Evolutionary conservation across 139 green algal genomes (phyloP).

Genomic region (Chlamydomonas schloesseri): DNA sequence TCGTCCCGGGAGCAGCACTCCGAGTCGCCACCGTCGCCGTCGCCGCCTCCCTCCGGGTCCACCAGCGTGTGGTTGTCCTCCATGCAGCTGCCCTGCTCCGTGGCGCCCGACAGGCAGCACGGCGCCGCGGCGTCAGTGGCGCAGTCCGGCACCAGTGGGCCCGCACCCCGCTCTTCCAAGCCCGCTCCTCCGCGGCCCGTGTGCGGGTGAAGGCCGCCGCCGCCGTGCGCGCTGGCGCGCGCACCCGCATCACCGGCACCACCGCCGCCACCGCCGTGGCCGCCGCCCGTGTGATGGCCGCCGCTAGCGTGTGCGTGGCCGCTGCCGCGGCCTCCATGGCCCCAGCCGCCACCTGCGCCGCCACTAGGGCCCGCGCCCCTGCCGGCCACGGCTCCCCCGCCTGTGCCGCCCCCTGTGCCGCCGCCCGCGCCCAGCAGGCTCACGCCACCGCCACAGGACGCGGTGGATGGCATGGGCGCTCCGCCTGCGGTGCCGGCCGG

Average conservation of each 20-base stretch:
- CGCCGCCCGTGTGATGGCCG: not conserved
- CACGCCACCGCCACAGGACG: constrained; percentile 23
- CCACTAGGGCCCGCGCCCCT: too few relatives aligned
- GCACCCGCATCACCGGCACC: too few relatives aligned
- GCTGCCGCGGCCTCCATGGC: too few relatives aligned
- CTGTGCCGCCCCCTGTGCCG: too few relatives aligned
- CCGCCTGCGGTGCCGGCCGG: too few relatives aligned
- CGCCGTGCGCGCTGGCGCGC: too few relatives aligned
- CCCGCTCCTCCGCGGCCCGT: too few relatives aligned
- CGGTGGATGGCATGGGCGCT: constrained; percentile 36
- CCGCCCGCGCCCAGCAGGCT: not conserved
- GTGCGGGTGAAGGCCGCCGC: too few relatives aligned
- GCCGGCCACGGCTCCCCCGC: too few relatives aligned
- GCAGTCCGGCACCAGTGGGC: constrained; percentile 2
- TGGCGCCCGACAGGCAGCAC: constrained; percentile 25
- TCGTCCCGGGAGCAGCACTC: constrained; percentile 39
- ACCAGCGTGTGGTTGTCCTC: constrained; percentile 49
- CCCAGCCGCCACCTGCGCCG: too few relatives aligned
- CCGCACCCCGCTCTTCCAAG: too few relatives aligned
- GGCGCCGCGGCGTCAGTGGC: constrained; percentile 20
- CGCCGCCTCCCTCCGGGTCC: constrained; percentile 18
- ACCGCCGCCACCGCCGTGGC: not conserved
- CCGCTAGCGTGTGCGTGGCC: too few relatives aligned
- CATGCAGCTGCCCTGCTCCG: constrained; percentile 47
- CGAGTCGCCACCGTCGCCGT: not conserved